Percentiles rank a stretch among this genome's conserved stretches.
phyloP scores from a whole-genome alignment of 108 stramenopile genomes.

The Cyclotella cryptica region DNA sequence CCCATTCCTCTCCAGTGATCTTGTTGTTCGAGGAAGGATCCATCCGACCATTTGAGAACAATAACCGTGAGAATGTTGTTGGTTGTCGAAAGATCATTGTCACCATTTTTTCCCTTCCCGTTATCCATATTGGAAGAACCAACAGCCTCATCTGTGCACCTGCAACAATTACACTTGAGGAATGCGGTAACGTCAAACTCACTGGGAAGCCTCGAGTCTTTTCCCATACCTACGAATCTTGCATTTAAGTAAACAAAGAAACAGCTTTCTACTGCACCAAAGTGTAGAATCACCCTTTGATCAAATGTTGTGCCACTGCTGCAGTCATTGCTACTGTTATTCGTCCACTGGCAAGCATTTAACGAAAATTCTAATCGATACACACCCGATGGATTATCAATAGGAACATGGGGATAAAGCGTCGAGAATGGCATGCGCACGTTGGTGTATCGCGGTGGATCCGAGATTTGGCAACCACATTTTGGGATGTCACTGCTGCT shows the following conservation, averaged over 20 bases:
- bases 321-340: not conserved
- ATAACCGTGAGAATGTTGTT: conserved; percentile 60
- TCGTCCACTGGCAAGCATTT: conserved; percentile 52
- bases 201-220: conserved; percentile 83
- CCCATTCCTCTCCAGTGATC: conserved; percentile 97
- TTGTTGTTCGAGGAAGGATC: conserved; percentile 92
- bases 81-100: not conserved
- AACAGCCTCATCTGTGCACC: not conserved
- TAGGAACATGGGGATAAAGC: conserved; percentile 51
- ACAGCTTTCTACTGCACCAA: conserved; percentile 78
- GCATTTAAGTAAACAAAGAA: conserved; percentile 86
- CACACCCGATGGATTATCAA: conserved; percentile 82
- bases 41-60: conserved; percentile 89
- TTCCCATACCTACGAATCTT: conserved; percentile 72
- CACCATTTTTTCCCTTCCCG: not conserved
- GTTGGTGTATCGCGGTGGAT: conserved; percentile 71
- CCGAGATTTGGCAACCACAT: conserved; percentile 19
- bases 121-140: no score
- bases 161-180: conserved; percentile 1
- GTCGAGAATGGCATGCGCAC: conserved; percentile 52
- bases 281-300: conserved; percentile 58
- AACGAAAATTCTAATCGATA: conserved; percentile 68
- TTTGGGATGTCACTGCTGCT: not conserved
- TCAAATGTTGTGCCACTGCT: conserved; percentile 6
- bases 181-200: conserved; percentile 68